Evolutionary conservation across 768 basidiomycete genomes (phyloP).

Genomic region (Leccinum boreale): DNA sequence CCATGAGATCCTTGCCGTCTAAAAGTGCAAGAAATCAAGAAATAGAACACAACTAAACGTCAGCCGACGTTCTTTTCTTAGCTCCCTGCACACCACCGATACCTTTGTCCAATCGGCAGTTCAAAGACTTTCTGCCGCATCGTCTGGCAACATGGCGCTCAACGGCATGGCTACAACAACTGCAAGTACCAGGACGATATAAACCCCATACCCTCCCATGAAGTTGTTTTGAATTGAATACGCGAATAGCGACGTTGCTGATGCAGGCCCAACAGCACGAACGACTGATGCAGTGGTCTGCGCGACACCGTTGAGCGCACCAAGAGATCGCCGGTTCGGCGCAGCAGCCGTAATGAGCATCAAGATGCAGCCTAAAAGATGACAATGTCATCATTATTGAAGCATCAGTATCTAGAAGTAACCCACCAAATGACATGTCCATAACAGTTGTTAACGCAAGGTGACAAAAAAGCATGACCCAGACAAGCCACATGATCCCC

Average conservation of each 20-base stretch:
- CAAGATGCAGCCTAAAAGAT: constrained; percentile 54
- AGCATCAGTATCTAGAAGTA: not conserved
- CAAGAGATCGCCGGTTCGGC: constrained; percentile 65
- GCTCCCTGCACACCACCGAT: not conserved
- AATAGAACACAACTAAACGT: constrained; percentile 12
- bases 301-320: constrained; percentile 58
- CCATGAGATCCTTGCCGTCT: not conserved
- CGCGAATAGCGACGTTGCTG: constrained; percentile 36
- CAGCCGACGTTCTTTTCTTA: not conserved
- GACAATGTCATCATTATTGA: constrained; percentile 1
- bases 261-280: constrained; percentile 34
- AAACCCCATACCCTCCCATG: constrained; percentile 37
- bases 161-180: constrained; percentile 17
- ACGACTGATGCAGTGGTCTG: constrained; percentile 30
- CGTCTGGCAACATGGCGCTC: constrained; percentile 19
- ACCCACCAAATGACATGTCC: constrained; percentile 35
- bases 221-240: constrained; percentile 33
- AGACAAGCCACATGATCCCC: constrained; percentile 23
- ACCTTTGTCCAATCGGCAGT: constrained; percentile 9
- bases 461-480: constrained; percentile 27
- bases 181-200: constrained; percentile 22
- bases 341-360: constrained; percentile 66
- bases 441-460: constrained; percentile 19
- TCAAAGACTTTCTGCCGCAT: constrained; percentile 18
- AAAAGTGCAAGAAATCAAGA: constrained; percentile 10